These are phyloP conservation scores for Phytomonas sp. DNA, from an alignment of 208 protist genomes.

Conservation along the genomic window DNA sequence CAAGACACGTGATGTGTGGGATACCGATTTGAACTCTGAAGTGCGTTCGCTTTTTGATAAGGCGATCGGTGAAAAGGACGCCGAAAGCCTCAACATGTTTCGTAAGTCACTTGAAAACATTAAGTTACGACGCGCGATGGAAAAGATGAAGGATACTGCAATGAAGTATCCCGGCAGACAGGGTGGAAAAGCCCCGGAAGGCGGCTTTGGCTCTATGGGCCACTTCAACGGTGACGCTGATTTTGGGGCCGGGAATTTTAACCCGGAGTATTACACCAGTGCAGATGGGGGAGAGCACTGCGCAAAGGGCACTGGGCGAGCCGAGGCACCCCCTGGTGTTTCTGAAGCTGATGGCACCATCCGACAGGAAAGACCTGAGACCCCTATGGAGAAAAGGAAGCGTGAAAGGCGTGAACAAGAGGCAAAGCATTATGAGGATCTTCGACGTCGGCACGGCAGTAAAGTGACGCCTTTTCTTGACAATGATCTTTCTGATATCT, in stretches of 20 bases:
- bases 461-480: conserved; percentile 72
- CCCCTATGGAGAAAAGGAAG: conserved; percentile 30
- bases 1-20: conserved; percentile 79
- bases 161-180: conserved; percentile 27
- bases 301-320: conserved; percentile 1
- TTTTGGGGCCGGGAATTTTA: conserved; percentile 34
- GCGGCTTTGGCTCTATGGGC: conserved; percentile 11
- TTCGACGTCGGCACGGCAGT: conserved; percentile 64
- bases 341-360: no score
- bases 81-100: conserved; percentile 72
- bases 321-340: conserved; percentile 9
- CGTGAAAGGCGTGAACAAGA: conserved; percentile 52
- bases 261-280: conserved; percentile 23
- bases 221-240: conserved; percentile 43
- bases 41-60: conserved; percentile 74
- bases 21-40: conserved; percentile 61
- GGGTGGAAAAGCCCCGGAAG: conserved; percentile 10
- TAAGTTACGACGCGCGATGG: conserved; percentile 59
- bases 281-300: neutral
- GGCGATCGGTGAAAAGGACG: conserved; percentile 63
- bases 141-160: conserved; percentile 80
- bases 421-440: conserved; percentile 58
- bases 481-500: conserved; percentile 56
- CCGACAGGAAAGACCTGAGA: conserved; percentile 11
- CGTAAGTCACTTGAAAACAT: conserved; percentile 85